A percentile compares a stretch with the other conserved stretches of the same genome.
Evolutionary conservation across 148 eudicot species (phyloP).

Genomic region (Heliosperma pusillum): DNA sequence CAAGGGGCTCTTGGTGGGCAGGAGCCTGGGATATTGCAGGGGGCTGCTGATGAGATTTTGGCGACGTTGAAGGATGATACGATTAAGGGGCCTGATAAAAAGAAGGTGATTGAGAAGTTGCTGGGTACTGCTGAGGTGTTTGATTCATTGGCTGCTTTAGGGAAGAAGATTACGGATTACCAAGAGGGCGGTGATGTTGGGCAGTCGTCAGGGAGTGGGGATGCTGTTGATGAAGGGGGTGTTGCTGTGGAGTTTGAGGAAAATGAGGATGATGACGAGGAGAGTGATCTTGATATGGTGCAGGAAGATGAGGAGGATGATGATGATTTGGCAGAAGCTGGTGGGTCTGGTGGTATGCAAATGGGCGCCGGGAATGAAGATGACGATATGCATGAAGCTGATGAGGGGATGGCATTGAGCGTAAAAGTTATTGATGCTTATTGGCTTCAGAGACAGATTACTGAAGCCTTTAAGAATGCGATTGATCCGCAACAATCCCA

Average conservation of each 20-base stretch:
- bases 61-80: slow-evolving; percentile 63
- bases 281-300: slow-evolving; percentile 57
- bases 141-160: slow-evolving; percentile 52
- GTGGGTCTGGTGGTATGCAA: slow-evolving; percentile 59
- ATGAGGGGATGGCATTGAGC: slow-evolving; percentile 64
- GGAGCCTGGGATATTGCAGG: slow-evolving; percentile 58
- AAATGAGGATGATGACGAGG: slow-evolving; percentile 75
- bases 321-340: slow-evolving; percentile 51
- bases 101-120: slow-evolving; percentile 71
- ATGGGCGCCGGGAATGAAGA: slow-evolving; percentile 77
- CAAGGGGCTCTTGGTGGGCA: slow-evolving; percentile 79
- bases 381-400: slow-evolving; percentile 55
- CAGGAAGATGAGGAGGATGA: slow-evolving; percentile 76
- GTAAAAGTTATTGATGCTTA: slow-evolving; percentile 80
- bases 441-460: slow-evolving; percentile 79
- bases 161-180: slow-evolving; percentile 62
- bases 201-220: slow-evolving; percentile 38
- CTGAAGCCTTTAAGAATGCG: slow-evolving; percentile 65
- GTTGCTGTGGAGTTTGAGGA: slow-evolving; percentile 89
- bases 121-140: slow-evolving; percentile 42
- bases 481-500: slow-evolving; percentile 73
- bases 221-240: slow-evolving; percentile 69
- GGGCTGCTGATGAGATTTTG: slow-evolving; percentile 79
- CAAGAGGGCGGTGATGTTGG: slow-evolving; percentile 50
- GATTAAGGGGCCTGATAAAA: slow-evolving; percentile 58